Base-by-base conservation (phyloP, 139 green algal species). In the Coelastrella sp. region DNA sequence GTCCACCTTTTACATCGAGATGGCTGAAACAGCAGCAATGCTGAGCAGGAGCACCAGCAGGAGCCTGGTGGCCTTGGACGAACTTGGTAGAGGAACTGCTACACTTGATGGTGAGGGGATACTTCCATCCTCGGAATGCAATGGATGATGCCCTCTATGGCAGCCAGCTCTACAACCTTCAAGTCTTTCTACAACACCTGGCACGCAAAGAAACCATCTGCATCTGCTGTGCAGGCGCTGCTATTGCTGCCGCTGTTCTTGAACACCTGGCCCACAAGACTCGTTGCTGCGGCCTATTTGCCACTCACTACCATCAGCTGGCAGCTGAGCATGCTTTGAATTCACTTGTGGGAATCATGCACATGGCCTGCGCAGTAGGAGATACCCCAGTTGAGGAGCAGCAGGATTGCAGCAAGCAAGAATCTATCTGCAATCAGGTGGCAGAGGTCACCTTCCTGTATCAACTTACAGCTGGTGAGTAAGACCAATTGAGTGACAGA, bases 1-100 rank as follows among this genome's bases (percentile, higher is more conserved):
- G 95, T 97, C 94, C 74, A 99, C 98, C 8, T 99, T 99, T 89
- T 96, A 98, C 66, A 96, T 99, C n/a, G 98, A 99, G 96, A 95
- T 99, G 70, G 92, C 93, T 3, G 98, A 99, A 94, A 99, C 98
- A 19, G 96, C 96, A 0, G 94, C 95, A 56, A 97, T 99, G 93
- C 95, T 99, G 76, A 89, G 92, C 25, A 90, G 90, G n/a, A 94
- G 95, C 49, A 96, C 93, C 4, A 49, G 85, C 84, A 91, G 91
- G 75, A 94, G 94, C 68, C 93, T 99, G 61, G 98, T 99, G 78
- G 97, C 95, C 0, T 93, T 99, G 90, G 98, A 99, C 88, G 98
- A 99, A 94, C 95, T 99, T 66, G 98, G 98, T 5, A 89, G 98
- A 8, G 98, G 98, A 35, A 99, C 98, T 7, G 94, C 97, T n/a